Evolutionary conservation across 2,329 filamentous ascomycete species (phyloP).

Genomic region (Orbilia javanica): DNA sequence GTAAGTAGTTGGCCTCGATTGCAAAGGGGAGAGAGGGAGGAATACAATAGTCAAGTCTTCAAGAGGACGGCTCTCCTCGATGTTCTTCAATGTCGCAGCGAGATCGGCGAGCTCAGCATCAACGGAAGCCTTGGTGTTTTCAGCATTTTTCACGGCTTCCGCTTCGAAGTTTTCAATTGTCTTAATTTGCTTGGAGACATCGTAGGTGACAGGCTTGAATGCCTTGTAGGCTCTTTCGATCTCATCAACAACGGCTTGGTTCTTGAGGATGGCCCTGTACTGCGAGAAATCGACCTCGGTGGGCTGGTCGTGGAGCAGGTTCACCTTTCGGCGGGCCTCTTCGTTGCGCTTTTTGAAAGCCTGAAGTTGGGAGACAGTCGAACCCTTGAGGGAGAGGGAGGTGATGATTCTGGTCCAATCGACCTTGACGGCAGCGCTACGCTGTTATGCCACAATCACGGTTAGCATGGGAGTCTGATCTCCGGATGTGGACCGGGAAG

Average conservation of each 20-base stretch:
- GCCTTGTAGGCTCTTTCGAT: slow-evolving; percentile 94
- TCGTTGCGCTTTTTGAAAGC: slow-evolving; percentile 99
- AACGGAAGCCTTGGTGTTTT: slow-evolving; percentile 96
- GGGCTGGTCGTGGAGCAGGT: slow-evolving; percentile 83
- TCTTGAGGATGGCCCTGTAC: slow-evolving; percentile 94
- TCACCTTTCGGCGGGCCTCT: slow-evolving; percentile 93
- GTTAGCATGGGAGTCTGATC: neutral
- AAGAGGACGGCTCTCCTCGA: slow-evolving; percentile 93
- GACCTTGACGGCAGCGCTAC: slow-evolving; percentile 98
- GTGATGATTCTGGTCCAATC: slow-evolving; percentile 96
- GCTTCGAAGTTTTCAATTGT: slow-evolving; percentile 98
- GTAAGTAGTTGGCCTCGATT: slow-evolving; percentile 30
- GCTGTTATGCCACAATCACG: slow-evolving; percentile 69
- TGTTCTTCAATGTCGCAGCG: slow-evolving; percentile 95
- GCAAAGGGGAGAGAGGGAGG: slow-evolving; percentile 64
- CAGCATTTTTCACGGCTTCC: slow-evolving; percentile 94
- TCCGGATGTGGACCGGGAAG: neutral
- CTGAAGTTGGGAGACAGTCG: slow-evolving; percentile 89
- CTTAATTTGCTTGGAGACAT: slow-evolving; percentile 93
- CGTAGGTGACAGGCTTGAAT: slow-evolving; percentile 94
- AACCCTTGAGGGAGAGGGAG: slow-evolving; percentile 95
- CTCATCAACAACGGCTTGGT: slow-evolving; percentile 93
- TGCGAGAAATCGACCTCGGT: slow-evolving; percentile 91
- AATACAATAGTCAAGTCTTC: slow-evolving; percentile 97
- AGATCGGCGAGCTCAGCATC: slow-evolving; percentile 94